Base-by-base conservation (phyloP, 2,329 filamentous ascomycete genomes). In the Nemania diffusa region DNA sequence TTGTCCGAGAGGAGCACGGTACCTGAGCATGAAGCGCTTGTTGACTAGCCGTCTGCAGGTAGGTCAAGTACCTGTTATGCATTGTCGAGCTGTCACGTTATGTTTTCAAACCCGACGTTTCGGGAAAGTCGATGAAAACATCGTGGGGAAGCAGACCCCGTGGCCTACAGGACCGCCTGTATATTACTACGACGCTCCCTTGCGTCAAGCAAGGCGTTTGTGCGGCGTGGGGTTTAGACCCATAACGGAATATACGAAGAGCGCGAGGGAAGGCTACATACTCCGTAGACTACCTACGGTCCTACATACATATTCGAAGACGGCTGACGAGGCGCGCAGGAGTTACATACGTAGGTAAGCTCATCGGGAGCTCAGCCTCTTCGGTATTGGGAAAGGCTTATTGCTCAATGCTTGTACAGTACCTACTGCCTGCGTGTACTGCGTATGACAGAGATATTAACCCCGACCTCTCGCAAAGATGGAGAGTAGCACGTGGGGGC, bases 31-130 rank as follows among this genome's bases (percentile, higher is more conserved):
- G 26, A 24, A 24, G 29, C 20, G 29, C 34, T 26, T 26, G 6
- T 34, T 26, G n/a, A 55, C 52, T 37, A 55, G 55, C 37, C 55
- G 27, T 26, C 53, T 64, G 62, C 48, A 48, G 62, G 34, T 22
- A 40, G 42, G 48, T 34, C n/a, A 3, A 37, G 40, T 15, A 13
- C 40, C 29, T 66, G 58, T 42, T 53, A 32, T 46, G 60, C 65
- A 67, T 59, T 27, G 56, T 40, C 34, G 34, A 46, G 60, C 56
- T 67, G 60, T 67, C 65, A 64, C 60, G 65, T 64, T 64, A 67
- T 64, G 60, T 46, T 46, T 42, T 52, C 37, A 27, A 52, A 37
- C 46, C 37, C 17, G 20, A 37, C 53, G 53, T 56, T 55, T 53
- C 48, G 64, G 59, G 59, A 20, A 55, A 44, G 32, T 67, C 53